Evolutionary conservation across 2,329 filamentous ascomycete genomes (phyloP).

Genomic region (Lachnellula arida): DNA sequence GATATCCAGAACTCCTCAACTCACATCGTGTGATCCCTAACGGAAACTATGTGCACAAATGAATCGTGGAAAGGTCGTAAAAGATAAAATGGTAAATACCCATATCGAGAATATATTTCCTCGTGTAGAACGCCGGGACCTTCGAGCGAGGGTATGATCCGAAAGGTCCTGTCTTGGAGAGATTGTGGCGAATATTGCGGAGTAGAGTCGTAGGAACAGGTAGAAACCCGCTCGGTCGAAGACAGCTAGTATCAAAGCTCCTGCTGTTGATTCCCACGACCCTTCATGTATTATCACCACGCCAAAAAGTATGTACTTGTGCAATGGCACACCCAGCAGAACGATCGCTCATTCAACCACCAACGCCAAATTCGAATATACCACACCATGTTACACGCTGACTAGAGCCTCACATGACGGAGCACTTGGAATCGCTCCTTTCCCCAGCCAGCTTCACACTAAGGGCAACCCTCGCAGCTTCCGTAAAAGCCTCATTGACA

Average conservation of each 20-base stretch:
- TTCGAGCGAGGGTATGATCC: neutral
- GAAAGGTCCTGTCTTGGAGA: neutral
- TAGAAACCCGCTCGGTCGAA: neutral
- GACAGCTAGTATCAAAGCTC: neutral
- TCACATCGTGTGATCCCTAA: neutral
- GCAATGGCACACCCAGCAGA: neutral
- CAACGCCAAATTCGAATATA: slow-evolving; percentile 11
- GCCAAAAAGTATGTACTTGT: slow-evolving; percentile 9
- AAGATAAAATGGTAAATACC: neutral
- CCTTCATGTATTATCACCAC: neutral
- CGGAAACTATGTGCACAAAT: neutral
- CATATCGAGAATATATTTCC: neutral
- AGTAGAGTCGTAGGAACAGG: neutral
- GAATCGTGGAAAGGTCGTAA: neutral
- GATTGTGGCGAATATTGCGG: neutral
- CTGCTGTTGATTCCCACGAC: neutral
- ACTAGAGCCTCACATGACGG: slow-evolving; percentile 47
- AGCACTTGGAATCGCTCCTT: slow-evolving; percentile 54
- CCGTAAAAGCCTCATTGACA: slow-evolving; percentile 97
- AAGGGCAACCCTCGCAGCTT: slow-evolving; percentile 90
- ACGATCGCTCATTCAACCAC: slow-evolving; percentile 6
- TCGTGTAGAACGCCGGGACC: slow-evolving; percentile 1
- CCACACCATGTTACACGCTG: slow-evolving; percentile 2
- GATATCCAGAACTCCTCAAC: neutral
- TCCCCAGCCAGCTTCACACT: slow-evolving; percentile 59